Evolutionary conservation across 257 asterid species (phyloP), one percentile per base, ranked within the genome.

Genomic region (Rauvolfia tetraphylla): DNA sequence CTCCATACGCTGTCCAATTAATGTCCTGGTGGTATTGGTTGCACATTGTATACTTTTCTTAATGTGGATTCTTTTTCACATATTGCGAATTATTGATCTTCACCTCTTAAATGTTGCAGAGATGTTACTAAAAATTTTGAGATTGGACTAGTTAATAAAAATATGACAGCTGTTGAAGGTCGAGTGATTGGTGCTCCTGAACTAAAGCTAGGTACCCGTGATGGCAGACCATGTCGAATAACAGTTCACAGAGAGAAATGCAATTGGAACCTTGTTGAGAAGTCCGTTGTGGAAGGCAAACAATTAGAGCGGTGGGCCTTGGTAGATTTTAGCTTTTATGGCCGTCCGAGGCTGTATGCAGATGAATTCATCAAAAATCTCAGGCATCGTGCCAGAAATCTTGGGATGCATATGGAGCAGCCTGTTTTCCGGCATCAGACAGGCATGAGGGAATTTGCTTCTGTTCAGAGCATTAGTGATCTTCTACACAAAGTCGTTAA

Each of bases 171-270:
- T 66, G 89, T 88, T 61, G 33, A n/a, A n/a, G 92, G 93, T 17
- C 96, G 91, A 39, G 88, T 89, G 17, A 77, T 92, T 46, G 84
- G 81, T 68, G 83, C 96, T 20, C 96, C 96, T 54, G 75, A 81
- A 9, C 42, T 92, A 81, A 92, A 80, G 84, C 44, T 90, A 33
- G 85, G 93, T 70, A 78, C 81, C 70, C 72, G 65, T 61, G 81
- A 67, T 62, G 91, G 90, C 67, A 76, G 23, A 46, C 4, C 71
- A 23, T 41, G 72, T 54, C 18, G 63, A 3, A 87, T 90, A 2
- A 82, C 18, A 71, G 92, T 90, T 76, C 89, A 89, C 61, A 79
- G 25, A 0, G 85, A 74, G 14, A 90, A 88, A 78, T 83, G 95
- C 75, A 89, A 90, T 1, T 90, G 93, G 95, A 92, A 85, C 79